phyloP scores from a whole-genome alignment of 169 alveolate species.

The Cryptosporidium canis region DNA sequence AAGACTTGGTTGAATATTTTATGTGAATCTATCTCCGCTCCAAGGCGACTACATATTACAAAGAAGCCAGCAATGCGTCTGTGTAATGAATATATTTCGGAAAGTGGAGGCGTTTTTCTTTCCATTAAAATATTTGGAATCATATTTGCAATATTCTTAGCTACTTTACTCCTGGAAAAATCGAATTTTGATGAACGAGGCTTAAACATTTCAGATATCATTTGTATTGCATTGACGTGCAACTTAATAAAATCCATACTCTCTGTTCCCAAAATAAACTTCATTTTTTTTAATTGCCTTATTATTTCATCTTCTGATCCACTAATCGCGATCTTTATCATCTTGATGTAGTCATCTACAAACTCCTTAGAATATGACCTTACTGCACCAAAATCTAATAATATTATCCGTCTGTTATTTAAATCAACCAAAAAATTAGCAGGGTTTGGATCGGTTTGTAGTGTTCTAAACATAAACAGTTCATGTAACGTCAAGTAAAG shows the following conservation, averaged over 20 bases:
- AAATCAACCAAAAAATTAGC: slow-evolving; percentile 87
- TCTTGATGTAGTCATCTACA: slow-evolving; percentile 82
- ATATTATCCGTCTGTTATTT: slow-evolving; percentile 79
- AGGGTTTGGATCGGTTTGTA: slow-evolving; percentile 92
- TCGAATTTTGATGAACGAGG: neutral
- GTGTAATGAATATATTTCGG: slow-evolving; percentile 92
- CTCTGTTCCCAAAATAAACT: slow-evolving; percentile 86
- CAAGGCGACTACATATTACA: slow-evolving; percentile 83
- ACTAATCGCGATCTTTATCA: slow-evolving; percentile 83
- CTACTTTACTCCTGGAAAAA: slow-evolving; percentile 51
- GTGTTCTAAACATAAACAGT: slow-evolving; percentile 84
- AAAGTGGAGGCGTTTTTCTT: slow-evolving; percentile 91
- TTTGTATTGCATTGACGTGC: slow-evolving; percentile 82
- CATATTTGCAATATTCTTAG: slow-evolving; percentile 76
- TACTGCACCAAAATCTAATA: slow-evolving; percentile 90
- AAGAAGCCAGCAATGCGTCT: slow-evolving; percentile 89
- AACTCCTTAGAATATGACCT: slow-evolving; percentile 80
- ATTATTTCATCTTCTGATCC: slow-evolving; percentile 72
- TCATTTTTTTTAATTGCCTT: slow-evolving; percentile 76
- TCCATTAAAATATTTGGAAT: slow-evolving; percentile 82
- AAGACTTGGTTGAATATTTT: slow-evolving; percentile 5
- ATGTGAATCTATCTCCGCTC: slow-evolving; percentile 72
- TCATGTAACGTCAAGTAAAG: slow-evolving; percentile 85
- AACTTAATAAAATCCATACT: slow-evolving; percentile 83
- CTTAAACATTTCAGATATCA: slow-evolving; percentile 67